phyloP scores from a whole-genome alignment of 1,284 basidiomycete species.

The Boletus smithii region DNA sequence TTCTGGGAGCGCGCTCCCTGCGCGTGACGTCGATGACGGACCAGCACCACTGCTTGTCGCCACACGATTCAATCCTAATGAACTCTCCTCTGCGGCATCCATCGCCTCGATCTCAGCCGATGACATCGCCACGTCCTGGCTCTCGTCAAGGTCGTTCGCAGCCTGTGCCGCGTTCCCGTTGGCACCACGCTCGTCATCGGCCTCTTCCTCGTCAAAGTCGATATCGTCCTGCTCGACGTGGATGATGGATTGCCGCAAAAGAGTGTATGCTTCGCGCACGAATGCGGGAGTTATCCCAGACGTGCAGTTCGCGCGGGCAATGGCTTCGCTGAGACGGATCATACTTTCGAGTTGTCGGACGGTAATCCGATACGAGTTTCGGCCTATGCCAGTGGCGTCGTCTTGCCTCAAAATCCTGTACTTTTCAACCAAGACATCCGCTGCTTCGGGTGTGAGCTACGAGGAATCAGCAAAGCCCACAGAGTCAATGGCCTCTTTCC shows the following conservation, averaged over 20 bases:
- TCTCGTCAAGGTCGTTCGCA: constrained; percentile 42
- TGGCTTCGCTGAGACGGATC: constrained; percentile 96
- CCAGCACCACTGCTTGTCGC: constrained; percentile 34
- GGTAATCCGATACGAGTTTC: constrained; percentile 94
- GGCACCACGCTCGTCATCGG: constrained; percentile 49
- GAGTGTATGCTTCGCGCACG: constrained; percentile 92
- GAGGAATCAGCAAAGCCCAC: constrained; percentile 6
- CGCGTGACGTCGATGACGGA: constrained; percentile 41
- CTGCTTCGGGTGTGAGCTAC: constrained; percentile 89
- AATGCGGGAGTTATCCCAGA: constrained; percentile 91
- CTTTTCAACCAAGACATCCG: constrained; percentile 93
- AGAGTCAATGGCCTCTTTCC: neutral
- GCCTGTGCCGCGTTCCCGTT: constrained; percentile 30
- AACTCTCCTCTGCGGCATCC: constrained; percentile 58
- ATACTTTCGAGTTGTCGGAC: constrained; percentile 96
- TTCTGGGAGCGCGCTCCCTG: constrained; percentile 34
- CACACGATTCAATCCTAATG: constrained; percentile 39
- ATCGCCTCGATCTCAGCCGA: constrained; percentile 53
- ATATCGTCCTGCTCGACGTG: constrained; percentile 99
- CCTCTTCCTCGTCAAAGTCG: constrained; percentile 93
- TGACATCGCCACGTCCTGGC: constrained; percentile 64
- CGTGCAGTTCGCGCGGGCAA: constrained; percentile 94
- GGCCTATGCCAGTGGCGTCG: constrained; percentile 82
- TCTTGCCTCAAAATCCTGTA: constrained; percentile 92
- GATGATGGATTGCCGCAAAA: constrained; percentile 96